Conservation (phyloP, 495 filamentous ascomycete genomes). For the Neurospora sp. region DNA sequence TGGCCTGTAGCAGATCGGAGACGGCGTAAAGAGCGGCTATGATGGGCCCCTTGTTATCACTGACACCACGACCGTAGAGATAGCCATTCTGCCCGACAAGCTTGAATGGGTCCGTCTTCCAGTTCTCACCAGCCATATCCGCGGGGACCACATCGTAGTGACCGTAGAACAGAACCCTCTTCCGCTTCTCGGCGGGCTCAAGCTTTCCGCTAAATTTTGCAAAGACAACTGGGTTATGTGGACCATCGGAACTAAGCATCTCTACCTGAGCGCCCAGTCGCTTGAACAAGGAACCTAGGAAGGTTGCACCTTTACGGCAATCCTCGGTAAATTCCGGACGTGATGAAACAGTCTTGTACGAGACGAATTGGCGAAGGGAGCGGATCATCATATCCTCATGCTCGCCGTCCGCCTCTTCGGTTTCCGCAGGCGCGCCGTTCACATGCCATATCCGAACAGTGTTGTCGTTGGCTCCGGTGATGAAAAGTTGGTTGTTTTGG, state of each 20-base stretch:
- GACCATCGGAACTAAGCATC: conserved; percentile 62
- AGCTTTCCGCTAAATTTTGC: conserved; percentile 73
- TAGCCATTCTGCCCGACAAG: conserved; percentile 83
- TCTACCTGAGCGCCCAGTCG: conserved; percentile 81
- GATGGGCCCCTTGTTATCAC: conserved; percentile 94
- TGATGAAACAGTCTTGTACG: conserved; percentile 83
- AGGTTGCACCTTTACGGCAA: conserved; percentile 86
- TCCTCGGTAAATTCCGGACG: conserved; percentile 74
- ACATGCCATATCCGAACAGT: conserved; percentile 83
- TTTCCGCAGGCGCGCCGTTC: conserved; percentile 40
- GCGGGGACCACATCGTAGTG: conserved; percentile 99
- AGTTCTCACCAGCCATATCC: conserved; percentile 64
- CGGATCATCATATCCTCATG: conserved; percentile 68
- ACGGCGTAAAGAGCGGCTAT: conserved; percentile 89
- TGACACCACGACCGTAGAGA: conserved; percentile 90
- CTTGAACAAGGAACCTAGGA: conserved; percentile 78
- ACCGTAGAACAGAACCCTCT: conserved; percentile 91
- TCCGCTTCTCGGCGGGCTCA: conserved; percentile 45
- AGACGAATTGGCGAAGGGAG: conserved; percentile 72
- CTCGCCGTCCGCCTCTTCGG: conserved; percentile 19
- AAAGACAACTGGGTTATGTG: conserved; percentile 79
- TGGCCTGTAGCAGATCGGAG: conserved; percentile 70
- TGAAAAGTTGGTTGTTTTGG: conserved; percentile 62
- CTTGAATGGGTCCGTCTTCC: conserved; percentile 79
- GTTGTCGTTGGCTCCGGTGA: conserved; percentile 93